Conservation (phyloP, 2,329 filamentous ascomycete genomes). For the Aspergillus texensis region DNA sequence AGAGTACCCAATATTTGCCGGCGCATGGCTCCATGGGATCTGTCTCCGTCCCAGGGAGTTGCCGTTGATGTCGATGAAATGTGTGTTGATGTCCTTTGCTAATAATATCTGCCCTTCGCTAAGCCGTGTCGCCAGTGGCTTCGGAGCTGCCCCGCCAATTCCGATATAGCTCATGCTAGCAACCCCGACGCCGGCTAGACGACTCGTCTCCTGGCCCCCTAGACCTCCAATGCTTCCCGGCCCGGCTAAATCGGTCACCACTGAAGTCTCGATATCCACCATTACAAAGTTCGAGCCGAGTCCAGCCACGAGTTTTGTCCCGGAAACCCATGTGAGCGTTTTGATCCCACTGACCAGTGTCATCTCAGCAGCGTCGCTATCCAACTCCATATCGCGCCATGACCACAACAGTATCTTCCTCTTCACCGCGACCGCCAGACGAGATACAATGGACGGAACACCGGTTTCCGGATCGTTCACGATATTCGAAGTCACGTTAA, state of each 20-base stretch:
- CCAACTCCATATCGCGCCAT: slow-evolving; percentile 93
- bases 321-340: slow-evolving; percentile 87
- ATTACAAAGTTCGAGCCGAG: slow-evolving; percentile 90
- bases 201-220: slow-evolving; percentile 65
- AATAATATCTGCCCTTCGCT: slow-evolving; percentile 82
- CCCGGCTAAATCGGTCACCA: slow-evolving; percentile 76
- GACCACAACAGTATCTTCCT: slow-evolving; percentile 86
- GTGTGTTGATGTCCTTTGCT: slow-evolving; percentile 96
- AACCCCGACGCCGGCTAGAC: slow-evolving; percentile 80
- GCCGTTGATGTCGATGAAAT: slow-evolving; percentile 85
- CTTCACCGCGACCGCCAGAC: slow-evolving; percentile 90
- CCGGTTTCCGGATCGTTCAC: slow-evolving; percentile 84
- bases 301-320: slow-evolving; percentile 82
- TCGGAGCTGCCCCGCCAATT: slow-evolving; percentile 86
- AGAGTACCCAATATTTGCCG: slow-evolving; percentile 90
- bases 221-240: slow-evolving; percentile 71
- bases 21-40: slow-evolving; percentile 87
- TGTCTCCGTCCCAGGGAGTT: slow-evolving; percentile 81
- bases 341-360: slow-evolving; percentile 81
- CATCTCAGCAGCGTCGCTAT: slow-evolving; percentile 72
- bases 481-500: slow-evolving; percentile 94
- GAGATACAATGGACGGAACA: slow-evolving; percentile 89
- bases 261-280: slow-evolving; percentile 76
- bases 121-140: slow-evolving; percentile 81
- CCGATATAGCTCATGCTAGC: slow-evolving; percentile 97